A percentile compares a stretch with the other conserved stretches of the same genome.
Evolutionary conservation across 1,139 yeast genomes (phyloP).

Genomic region (Pneumocystis wakefieldiae): DNA sequence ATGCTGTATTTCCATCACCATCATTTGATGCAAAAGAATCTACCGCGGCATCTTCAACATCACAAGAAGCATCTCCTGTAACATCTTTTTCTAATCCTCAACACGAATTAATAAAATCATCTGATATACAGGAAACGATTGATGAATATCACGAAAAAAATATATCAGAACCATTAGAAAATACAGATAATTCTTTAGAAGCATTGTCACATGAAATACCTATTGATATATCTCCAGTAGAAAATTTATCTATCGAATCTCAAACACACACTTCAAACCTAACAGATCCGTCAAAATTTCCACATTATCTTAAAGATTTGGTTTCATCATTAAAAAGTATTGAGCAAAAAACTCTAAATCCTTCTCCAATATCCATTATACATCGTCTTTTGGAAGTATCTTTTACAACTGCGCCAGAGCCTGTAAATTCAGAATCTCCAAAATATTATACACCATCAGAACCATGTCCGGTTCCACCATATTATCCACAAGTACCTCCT

Average conservation of each 20-base stretch:
- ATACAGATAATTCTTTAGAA: conserved; percentile 22
- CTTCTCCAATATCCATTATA: conserved; percentile 44
- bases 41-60: conserved; percentile 8
- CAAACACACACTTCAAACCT: neutral
- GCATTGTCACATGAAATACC: neutral
- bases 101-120: neutral
- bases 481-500: conserved; percentile 81
- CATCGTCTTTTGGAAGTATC: conserved; percentile 55
- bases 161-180: conserved; percentile 7
- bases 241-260: neutral
- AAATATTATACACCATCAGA: conserved; percentile 62
- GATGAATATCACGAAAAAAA: conserved; percentile 3
- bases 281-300: conserved; percentile 20
- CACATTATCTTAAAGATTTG: conserved; percentile 37
- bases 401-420: conserved; percentile 79
- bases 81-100: neutral
- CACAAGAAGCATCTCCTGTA: conserved; percentile 2
- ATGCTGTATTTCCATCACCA: conserved; percentile 8
- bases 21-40: conserved; percentile 10
- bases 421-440: conserved; percentile 79
- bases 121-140: neutral
- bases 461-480: conserved; percentile 81
- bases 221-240: neutral
- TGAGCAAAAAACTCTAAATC: conserved; percentile 30
- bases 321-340: conserved; percentile 34